Percentiles rank a stretch among this genome's conserved stretches.
Conservation (phyloP, 2,329 filamentous ascomycete species). For the Apiospora malaysiana region DNA sequence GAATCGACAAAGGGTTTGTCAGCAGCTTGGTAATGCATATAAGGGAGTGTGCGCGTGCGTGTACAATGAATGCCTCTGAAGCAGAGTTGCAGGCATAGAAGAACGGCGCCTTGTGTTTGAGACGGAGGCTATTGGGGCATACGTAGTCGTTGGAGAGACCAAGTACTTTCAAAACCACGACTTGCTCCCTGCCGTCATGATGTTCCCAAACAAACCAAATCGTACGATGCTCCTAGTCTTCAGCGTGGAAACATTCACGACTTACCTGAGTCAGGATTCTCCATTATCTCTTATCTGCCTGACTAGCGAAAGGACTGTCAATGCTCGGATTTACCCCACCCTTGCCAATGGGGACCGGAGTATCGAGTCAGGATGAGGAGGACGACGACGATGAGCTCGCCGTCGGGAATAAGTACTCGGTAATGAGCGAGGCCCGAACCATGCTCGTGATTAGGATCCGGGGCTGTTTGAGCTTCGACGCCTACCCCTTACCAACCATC, state of each 20-base stretch:
- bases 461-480: not conserved
- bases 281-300: not conserved
- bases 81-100: no score
- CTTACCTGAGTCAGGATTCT: not conserved
- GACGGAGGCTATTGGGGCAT: not conserved
- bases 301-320: not conserved
- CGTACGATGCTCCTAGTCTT: not conserved
- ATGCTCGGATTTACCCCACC: not conserved
- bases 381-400: not conserved
- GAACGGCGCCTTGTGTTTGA: not conserved
- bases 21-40: not conserved
- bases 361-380: not conserved
- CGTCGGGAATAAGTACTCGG: not conserved
- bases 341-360: not conserved
- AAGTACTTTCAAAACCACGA: not conserved
- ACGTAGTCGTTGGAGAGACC: not conserved
- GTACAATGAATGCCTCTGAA: no score
- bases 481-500: not conserved
- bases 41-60: not conserved
- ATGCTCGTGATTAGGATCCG: not conserved
- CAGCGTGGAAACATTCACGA: not conserved
- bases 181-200: not conserved
- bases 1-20: not conserved
- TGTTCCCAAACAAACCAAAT: not conserved
- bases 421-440: not conserved